Percentiles rank a stretch among this genome's conserved stretches.
phyloP scores from a whole-genome alignment of 306 rosid genomes.

The Dryas alaskensis region DNA sequence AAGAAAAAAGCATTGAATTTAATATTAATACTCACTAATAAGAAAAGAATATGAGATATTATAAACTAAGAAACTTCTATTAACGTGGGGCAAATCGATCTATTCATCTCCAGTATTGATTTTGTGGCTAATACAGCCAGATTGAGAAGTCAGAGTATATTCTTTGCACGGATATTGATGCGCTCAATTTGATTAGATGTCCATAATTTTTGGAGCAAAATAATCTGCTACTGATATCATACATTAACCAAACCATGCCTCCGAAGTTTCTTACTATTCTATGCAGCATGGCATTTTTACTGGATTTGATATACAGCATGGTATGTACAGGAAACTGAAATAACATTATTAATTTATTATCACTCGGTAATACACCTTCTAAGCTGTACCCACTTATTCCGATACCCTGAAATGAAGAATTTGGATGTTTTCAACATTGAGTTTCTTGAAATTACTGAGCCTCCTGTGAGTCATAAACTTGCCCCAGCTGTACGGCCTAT shows the following conservation, averaged over 20 bases:
- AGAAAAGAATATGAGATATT: too few species aligned
- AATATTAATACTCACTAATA: too few species aligned
- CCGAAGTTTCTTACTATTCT: not conserved
- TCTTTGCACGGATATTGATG: too few species aligned
- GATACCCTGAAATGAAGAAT: slow-evolving; percentile 21
- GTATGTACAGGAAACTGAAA: not conserved
- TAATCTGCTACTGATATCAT: slow-evolving; percentile 7
- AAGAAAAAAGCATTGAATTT: too few species aligned
- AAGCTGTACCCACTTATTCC: not conserved
- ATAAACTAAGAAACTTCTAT: too few species aligned
- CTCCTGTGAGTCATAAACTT: slow-evolving; percentile 40
- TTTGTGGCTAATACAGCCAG: too few species aligned
- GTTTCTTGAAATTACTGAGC: slow-evolving; percentile 43
- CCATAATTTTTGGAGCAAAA: not conserved
- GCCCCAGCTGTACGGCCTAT: slow-evolving; percentile 54
- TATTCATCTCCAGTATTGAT: too few species aligned
- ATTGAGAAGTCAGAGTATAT: too few species aligned
- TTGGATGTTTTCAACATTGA: slow-evolving; percentile 46
- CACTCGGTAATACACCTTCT: not conserved
- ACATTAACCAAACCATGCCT: not conserved
- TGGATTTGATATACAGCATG: not conserved
- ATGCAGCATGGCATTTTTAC: not conserved
- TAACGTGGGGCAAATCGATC: too few species aligned
- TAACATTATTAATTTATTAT: not conserved
- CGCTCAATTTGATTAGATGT: too few species aligned